phyloP scores from a whole-genome alignment of 345 rosid species.

The Turnera subulata region DNA sequence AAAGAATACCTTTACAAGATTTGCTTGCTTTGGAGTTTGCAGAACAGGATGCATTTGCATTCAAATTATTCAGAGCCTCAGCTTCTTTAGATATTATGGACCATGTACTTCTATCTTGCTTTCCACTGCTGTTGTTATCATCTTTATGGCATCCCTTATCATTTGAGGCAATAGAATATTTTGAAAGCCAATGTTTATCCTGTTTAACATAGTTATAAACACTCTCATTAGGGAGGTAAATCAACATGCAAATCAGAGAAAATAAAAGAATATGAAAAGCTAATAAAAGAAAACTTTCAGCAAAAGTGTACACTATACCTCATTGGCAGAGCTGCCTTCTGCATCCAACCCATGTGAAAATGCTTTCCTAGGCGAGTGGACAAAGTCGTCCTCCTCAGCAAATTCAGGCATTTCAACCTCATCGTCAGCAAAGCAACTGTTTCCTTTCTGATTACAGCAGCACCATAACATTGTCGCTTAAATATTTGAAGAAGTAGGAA shows the following conservation, averaged over 20 bases:
- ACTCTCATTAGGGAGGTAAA: too few species aligned
- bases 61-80: constrained; percentile 26
- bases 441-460: constrained; percentile 25
- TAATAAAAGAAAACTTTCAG: too few species aligned
- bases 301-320: constrained; percentile 26
- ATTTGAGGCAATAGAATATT: constrained; percentile 1
- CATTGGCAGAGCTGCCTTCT: constrained; percentile 34
- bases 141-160: constrained; percentile 13
- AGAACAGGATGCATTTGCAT: constrained; percentile 37
- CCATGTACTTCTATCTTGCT: constrained; percentile 24
- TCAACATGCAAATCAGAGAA: too few species aligned
- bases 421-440: constrained; percentile 32
- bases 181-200: constrained; percentile 10
- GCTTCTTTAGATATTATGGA: constrained; percentile 35
- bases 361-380: constrained; percentile 21
- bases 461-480: not conserved
- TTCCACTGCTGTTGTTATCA: constrained; percentile 17
- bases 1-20: constrained; percentile 39
- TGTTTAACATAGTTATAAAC: constrained; percentile 10
- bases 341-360: constrained; percentile 27
- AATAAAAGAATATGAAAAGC: not conserved
- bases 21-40: constrained; percentile 31
- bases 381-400: constrained; percentile 30
- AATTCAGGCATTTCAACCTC: constrained; percentile 60
- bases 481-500: not conserved